A percentile compares a stretch with the other conserved stretches of the same genome.
Evolutionary conservation across 2,329 filamentous ascomycete genomes (phyloP).

Genomic region (Ceratocystis cubensis): DNA sequence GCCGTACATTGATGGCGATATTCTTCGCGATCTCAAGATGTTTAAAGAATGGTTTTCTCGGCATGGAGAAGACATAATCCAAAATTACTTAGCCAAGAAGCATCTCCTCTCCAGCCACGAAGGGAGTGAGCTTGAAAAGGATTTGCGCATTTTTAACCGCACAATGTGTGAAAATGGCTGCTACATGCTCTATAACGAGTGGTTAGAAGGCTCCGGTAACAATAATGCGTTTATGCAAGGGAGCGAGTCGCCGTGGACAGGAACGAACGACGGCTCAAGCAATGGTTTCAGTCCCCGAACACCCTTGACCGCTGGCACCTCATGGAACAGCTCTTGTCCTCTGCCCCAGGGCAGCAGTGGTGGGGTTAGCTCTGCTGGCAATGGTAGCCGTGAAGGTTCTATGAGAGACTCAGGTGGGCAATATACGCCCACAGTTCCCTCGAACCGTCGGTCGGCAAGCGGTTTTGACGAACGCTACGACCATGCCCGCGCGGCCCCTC

Average conservation of each 20-base stretch:
- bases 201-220: neutral
- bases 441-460: neutral
- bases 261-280: conserved; percentile 5
- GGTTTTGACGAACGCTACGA: conserved; percentile 11
- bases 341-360: neutral
- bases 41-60: conserved; percentile 12
- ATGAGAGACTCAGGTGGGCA: neutral
- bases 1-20: neutral
- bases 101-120: neutral
- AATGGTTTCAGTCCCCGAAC: conserved; percentile 18
- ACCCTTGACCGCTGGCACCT: conserved; percentile 2
- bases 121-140: neutral
- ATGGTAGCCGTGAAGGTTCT: neutral
- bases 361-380: neutral
- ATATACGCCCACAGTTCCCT: neutral
- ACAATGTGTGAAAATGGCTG: conserved; percentile 8
- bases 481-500: neutral
- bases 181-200: conserved; percentile 9
- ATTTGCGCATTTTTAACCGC: conserved; percentile 11
- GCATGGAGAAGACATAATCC: neutral
- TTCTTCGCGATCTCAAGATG: conserved; percentile 9
- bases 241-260: conserved; percentile 10
- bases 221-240: conserved; percentile 3
- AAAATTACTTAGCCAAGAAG: neutral
- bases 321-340: conserved; percentile 7